phyloP scores from a whole-genome alignment of 2,329 filamentous ascomycete species.

The Venturia asperata region DNA sequence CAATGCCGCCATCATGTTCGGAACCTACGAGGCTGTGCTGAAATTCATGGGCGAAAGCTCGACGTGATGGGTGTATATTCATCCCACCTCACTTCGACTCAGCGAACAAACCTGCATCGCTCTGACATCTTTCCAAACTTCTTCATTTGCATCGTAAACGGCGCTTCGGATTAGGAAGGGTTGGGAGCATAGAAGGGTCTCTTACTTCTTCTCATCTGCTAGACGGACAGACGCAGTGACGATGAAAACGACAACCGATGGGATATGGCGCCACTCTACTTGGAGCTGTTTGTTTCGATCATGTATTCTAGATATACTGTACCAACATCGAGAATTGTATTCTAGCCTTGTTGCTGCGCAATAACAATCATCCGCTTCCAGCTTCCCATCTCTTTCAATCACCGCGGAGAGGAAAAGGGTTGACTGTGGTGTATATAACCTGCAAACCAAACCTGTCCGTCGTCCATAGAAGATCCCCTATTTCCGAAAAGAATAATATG shows the following conservation, averaged over 20 bases:
- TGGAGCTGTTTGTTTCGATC: neutral
- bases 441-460: neutral
- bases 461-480: too few species aligned
- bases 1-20: constrained; percentile 93
- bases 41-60: constrained; percentile 35
- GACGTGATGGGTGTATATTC: too few species aligned
- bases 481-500: neutral
- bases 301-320: neutral
- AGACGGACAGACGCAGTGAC: neutral
- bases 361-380: neutral
- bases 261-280: constrained; percentile 6
- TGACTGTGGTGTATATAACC: neutral
- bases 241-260: neutral
- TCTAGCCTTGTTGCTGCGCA: neutral
- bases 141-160: neutral
- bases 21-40: constrained; percentile 61
- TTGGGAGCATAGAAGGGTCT: neutral
- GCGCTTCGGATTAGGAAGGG: neutral
- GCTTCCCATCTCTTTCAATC: neutral
- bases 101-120: neutral
- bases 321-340: neutral
- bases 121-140: neutral
- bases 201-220: neutral
- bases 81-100: too few species aligned
- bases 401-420: neutral